Evolutionary conservation across 495 filamentous ascomycete species (phyloP), one percentile per base, ranked within the genome.

Genomic region (Penicillium malachiteum): DNA sequence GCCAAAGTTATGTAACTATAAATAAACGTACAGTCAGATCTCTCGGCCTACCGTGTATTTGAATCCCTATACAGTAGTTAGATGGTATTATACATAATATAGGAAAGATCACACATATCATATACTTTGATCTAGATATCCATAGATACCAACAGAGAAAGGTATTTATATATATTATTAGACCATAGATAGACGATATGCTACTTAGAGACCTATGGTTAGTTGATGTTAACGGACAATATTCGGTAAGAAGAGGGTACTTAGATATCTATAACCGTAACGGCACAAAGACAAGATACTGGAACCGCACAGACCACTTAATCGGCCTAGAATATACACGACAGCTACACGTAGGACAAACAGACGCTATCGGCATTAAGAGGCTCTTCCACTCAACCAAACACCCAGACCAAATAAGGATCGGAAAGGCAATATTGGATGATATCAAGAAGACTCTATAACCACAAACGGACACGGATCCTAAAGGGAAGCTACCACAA

Each of bases 121-220:
- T 21, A 16, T 48, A 48, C 26, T 48, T 48, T 32, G 26, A 48
- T n/a, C 45, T 48, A 12, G 14, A 48, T 32, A 32, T 48, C 45
- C 32, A 48, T 21, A 21, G 45, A 26, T 48, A 48, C 32, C 32
- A 48, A 32, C 32, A 48, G 26, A 32, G 18, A 26, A 7, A 32
- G 14, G 33, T 48, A 48, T 48, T 48, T 32, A 32, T 32, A 26
- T 48, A 48, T 48, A 48, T 48, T 48, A 48, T 48, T 34, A 34
- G 26, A 48, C 26, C 14, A 48, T 48, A 48, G 18, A 48, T 26
- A 12, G 31, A 48, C 32, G 32, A 16, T 48, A 48, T 48, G 32
- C 30, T 48, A 48, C 26, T 48, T 32, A 32, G 45, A 48, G 45
- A 48, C 31, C 18, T 48, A 48, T 48, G 32, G 45, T 48, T 48